Evolutionary conservation across 2,329 filamentous ascomycete species (phyloP).

Genomic region (Penicillium sp.): DNA sequence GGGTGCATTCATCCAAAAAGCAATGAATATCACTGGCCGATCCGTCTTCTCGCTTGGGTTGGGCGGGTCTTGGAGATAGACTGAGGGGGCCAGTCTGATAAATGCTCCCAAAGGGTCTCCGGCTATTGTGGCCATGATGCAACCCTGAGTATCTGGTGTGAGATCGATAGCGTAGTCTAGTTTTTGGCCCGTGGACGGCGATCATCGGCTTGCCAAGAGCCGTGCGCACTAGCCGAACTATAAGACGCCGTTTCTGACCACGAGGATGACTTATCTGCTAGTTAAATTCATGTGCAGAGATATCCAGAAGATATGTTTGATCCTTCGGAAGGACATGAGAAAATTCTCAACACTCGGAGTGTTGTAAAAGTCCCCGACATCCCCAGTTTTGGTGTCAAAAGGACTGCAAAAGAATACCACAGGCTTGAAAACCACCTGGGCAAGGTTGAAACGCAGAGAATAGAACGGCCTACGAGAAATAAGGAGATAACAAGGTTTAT

Average conservation of each 20-base stretch:
- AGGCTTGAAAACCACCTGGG: background rate
- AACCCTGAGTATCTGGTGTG: background rate
- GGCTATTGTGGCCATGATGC: conserved; percentile 11
- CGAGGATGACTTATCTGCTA: background rate
- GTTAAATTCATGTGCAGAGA: background rate
- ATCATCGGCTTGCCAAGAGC: conserved; percentile 12
- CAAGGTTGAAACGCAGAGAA: background rate
- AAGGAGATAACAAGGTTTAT: background rate
- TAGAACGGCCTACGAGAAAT: background rate
- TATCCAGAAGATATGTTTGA: background rate
- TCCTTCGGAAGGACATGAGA: background rate
- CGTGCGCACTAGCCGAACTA: conserved; percentile 2
- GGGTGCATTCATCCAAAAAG: conserved; percentile 51
- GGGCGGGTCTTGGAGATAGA: conserved; percentile 41
- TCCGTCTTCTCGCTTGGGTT: conserved; percentile 6
- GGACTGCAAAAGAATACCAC: background rate
- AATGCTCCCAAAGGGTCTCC: conserved; percentile 30
- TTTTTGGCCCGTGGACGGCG: background rate
- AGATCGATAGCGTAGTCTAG: background rate
- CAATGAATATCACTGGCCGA: conserved; percentile 39
- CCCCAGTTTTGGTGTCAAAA: background rate
- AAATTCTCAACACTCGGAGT: background rate
- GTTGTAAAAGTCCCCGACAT: background rate
- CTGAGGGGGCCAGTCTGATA: conserved; percentile 36
- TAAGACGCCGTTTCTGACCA: background rate